Evolutionary conservation across 2,329 filamentous ascomycete genomes (phyloP).

Genomic region (Ceratocystis harringtonii): DNA sequence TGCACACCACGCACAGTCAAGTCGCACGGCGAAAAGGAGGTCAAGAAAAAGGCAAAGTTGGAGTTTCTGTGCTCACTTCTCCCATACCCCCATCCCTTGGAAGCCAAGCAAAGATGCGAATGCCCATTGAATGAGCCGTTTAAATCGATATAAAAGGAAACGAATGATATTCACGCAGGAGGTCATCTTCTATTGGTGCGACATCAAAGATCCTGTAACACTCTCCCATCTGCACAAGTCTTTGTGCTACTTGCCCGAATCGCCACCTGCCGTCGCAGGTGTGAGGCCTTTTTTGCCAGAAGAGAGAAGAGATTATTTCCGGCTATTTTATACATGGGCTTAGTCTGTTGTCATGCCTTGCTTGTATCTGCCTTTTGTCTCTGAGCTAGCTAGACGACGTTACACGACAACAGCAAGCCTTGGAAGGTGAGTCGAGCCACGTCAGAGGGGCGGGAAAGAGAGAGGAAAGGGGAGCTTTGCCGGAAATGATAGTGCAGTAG

Average conservation of each 20-base stretch:
- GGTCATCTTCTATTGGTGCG: neutral
- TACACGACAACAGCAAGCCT: neutral
- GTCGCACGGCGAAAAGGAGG: neutral
- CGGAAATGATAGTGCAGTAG: neutral
- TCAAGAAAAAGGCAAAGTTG: neutral
- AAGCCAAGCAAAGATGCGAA: too few species aligned
- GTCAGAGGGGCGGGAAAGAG: neutral
- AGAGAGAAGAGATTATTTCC: too few species aligned
- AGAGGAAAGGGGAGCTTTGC: neutral
- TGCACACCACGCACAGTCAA: neutral
- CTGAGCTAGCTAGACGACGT: neutral
- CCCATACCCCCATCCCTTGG: too few species aligned
- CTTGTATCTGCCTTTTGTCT: neutral
- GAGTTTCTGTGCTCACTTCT: neutral
- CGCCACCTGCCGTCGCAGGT: neutral
- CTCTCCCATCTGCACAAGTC: neutral
- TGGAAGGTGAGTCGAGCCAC: slow-evolving; percentile 1
- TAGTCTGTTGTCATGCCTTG: neutral
- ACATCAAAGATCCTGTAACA: neutral
- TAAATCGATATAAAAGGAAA: neutral
- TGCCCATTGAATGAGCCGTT: too few species aligned
- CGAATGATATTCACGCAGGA: neutral
- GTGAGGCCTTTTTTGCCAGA: neutral
- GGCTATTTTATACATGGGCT: too few species aligned
- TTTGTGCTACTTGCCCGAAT: neutral